Evolutionary conservation across 805 yeast genomes (phyloP).

Genomic region (Hanseniaspora lindneri): DNA sequence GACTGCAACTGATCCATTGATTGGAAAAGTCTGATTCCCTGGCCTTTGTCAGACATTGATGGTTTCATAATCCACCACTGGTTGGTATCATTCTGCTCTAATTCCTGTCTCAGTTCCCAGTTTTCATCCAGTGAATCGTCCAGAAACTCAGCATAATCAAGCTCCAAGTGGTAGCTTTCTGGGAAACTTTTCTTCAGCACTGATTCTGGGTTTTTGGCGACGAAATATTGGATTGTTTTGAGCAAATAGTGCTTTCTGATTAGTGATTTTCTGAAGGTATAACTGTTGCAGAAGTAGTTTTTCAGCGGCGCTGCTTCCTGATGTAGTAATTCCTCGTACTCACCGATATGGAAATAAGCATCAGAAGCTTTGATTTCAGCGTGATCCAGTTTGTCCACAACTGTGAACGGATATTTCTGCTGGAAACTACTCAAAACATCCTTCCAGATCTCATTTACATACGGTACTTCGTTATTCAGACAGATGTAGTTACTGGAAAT

Average conservation of each 20-base stretch:
- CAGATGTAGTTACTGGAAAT: not conserved
- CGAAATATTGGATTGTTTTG: slow-evolving; percentile 65
- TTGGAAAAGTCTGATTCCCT: slow-evolving; percentile 77
- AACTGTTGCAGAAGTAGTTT: slow-evolving; percentile 61
- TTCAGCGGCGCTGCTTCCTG: slow-evolving; percentile 31
- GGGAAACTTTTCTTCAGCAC: slow-evolving; percentile 53
- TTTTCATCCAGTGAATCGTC: slow-evolving; percentile 90
- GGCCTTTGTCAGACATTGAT: slow-evolving; percentile 94
- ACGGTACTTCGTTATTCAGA: slow-evolving; percentile 10
- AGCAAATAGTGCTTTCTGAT: slow-evolving; percentile 83
- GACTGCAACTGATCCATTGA: slow-evolving; percentile 68
- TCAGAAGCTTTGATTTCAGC: not conserved
- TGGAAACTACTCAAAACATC: not conserved
- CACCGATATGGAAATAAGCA: slow-evolving; percentile 58
- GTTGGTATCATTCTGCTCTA: slow-evolving; percentile 39
- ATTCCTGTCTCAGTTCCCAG: slow-evolving; percentile 72
- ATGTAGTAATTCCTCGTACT: slow-evolving; percentile 57
- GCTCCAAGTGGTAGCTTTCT: slow-evolving; percentile 64
- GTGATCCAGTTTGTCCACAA: not conserved
- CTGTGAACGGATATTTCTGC: not conserved
- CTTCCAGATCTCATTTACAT: slow-evolving; percentile 15
- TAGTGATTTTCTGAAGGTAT: slow-evolving; percentile 77
- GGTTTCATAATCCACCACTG: slow-evolving; percentile 87
- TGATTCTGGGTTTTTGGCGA: slow-evolving; percentile 63
- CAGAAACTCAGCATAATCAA: slow-evolving; percentile 90